Evolutionary conservation across 345 rosid species (phyloP), one percentile per base, ranked within the genome.

Genomic region (Firmiana major): DNA sequence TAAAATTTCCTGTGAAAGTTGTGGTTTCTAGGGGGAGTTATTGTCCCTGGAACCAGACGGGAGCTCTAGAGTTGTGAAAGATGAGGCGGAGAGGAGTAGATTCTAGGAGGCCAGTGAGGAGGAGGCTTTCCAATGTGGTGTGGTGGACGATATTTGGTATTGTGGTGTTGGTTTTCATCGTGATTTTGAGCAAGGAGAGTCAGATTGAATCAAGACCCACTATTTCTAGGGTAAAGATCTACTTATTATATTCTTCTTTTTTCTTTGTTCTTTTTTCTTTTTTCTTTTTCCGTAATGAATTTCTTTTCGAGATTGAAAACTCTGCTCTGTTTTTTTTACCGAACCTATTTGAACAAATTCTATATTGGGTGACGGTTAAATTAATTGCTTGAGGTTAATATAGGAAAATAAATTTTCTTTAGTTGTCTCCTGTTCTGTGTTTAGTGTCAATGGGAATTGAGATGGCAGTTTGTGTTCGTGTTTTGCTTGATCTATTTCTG

Each of bases 71-170:
- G 63, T n/a, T 63, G 74, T 73, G 42, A 75, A 81, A 70, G 73
- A 92, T 90, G 97, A 85, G 93, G 89, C 83, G 97, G 80, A 86
- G 98, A 77, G 90, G 85, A 15, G 71, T 80, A 73, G 92, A 90
- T 66, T 88, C 84, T 80, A 85, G 97, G 80, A 68, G 94, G 78
- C 85, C 88, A n/a, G 88, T 80, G 26, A 83, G 90, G 86, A 78
- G 94, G 90, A 81, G 88, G 84, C 70, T 86, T 77, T 86, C 97
- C 17, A 91, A 84, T 80, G 89, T 83, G 55, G 89, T 90, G 15
- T 91, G 97, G 97, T 88, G 88, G 91, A 76, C 89, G 5, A 76
- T 89, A 36, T 89, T 83, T 75, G 92, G 89, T 36, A 72, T 88
- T 48, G 73, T 83, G 12, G 87, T 89, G 12, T 70, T 94, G 83